Evolutionary conservation across 2,329 filamentous ascomycete genomes (phyloP).

Genomic region (Apiospora rasikravindrae): DNA sequence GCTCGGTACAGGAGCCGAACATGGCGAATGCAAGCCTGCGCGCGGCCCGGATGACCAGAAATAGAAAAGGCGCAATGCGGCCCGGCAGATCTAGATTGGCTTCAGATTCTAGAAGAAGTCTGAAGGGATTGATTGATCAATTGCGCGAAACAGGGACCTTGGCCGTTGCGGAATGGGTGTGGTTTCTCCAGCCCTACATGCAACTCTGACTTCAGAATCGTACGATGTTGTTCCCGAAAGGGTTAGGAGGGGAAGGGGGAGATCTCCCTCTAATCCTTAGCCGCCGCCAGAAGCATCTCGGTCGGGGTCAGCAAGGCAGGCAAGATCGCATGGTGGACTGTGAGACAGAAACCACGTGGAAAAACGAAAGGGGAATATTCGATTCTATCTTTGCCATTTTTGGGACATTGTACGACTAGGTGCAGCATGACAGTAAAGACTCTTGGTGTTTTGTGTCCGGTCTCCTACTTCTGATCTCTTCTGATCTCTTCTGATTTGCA

Average conservation of each 20-base stretch:
- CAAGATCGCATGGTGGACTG: neutral
- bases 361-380: neutral
- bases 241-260: neutral
- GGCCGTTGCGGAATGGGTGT: neutral
- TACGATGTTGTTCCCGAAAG: constrained; percentile 19
- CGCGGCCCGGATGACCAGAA: neutral
- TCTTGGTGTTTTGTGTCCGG: neutral
- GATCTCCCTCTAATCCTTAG: neutral
- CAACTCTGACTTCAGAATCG: constrained; percentile 19
- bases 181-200: constrained; percentile 14
- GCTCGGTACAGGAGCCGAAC: neutral
- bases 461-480: neutral
- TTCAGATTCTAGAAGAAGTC: neutral
- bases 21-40: neutral
- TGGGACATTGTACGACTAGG: neutral
- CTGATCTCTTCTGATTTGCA: neutral
- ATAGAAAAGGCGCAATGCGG: neutral
- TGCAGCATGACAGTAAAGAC: neutral
- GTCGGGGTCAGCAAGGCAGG: neutral
- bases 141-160: neutral
- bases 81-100: constrained; percentile 3
- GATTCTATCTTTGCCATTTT: too few relatives aligned
- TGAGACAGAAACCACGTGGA: neutral
- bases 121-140: neutral
- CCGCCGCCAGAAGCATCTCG: neutral